phyloP scores from a whole-genome alignment of 2,329 filamentous ascomycete species.

The Aspergillus aculeatus region DNA sequence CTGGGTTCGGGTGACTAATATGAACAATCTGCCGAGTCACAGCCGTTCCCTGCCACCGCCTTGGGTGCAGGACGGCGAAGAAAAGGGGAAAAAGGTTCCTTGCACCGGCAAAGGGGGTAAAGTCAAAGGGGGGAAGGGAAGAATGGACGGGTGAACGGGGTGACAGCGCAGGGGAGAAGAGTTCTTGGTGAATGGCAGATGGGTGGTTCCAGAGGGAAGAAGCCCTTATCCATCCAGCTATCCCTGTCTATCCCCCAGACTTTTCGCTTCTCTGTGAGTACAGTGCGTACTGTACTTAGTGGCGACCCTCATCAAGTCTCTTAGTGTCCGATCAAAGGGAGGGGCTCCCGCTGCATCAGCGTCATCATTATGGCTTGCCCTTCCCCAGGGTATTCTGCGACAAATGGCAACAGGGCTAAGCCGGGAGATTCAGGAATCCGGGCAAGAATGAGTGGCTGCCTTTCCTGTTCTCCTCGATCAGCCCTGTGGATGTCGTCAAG shows the following conservation, averaged over 20 bases:
- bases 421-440: conserved; percentile 37
- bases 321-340: conserved; percentile 7
- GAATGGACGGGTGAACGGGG: neutral
- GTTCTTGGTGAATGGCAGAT: neutral
- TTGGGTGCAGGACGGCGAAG: neutral
- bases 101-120: neutral
- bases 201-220: conserved; percentile 4
- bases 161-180: neutral
- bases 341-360: neutral
- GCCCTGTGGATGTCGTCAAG: conserved; percentile 10
- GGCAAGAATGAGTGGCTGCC: conserved; percentile 19
- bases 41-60: conserved; percentile 9
- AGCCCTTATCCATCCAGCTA: neutral
- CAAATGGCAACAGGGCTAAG: conserved; percentile 24
- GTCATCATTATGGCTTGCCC: neutral
- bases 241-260: conserved; percentile 5
- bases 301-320: neutral
- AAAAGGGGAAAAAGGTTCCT: conserved; percentile 6
- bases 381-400: conserved; percentile 5
- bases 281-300: neutral
- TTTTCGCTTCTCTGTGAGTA: neutral
- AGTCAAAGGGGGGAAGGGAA: neutral
- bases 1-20: conserved; percentile 10
- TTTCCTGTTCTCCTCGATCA: conserved; percentile 8
- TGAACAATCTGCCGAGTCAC: neutral